Evolutionary conservation across 495 filamentous ascomycete genomes (phyloP), one percentile per base, ranked within the genome.

Genomic region (Aspergillus cavernicola): DNA sequence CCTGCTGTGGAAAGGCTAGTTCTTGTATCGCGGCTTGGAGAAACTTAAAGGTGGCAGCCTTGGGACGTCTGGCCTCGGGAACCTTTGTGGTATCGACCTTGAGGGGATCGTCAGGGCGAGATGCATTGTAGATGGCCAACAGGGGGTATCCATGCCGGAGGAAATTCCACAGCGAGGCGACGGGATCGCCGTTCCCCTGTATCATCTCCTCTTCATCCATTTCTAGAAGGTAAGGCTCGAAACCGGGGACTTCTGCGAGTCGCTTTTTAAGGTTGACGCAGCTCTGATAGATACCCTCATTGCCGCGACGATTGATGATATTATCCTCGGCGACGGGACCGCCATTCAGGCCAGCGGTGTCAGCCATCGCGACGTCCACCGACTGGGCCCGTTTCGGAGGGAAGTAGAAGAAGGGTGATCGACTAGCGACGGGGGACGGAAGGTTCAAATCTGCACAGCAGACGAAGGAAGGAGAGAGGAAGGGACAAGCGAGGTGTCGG

Each of bases 261-360:
- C 95, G 81, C 67, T 83, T 81, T 68, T 86, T 86, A 41, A 97
- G 74, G 52, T 85, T 82, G 50, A 93, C 79, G 69, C 95, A 97
- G 66, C 92, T 96, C 69, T 97, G 93, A 63, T 95, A 98, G 26
- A 98, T 83, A 18, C 91, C 96, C 57, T 90, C 87, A 64, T 93
- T 92, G 67, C 91, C 95, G 53, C 82, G 85, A 64, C 88, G 86
- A 69, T 97, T 98, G 75, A 97, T 95, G 69, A 98, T 95, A 66
- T 92, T 95, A 67, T 88, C 80, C 61, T 86, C 86, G 31, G 88
- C 84, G 52, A 91, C 80, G 39, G 80, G 83, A 45, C 78, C 83
- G 56, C 79, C 80, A 56, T 59, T 71, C 57, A 66, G 61, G 31
- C 57, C 52, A 52, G 64, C 65, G 60, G 66, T 53, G 43, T 72